These are phyloP conservation scores for Sporothrix humicola DNA, from an alignment of 2,329 filamentous ascomycete genomes.

Conservation along the genomic window DNA sequence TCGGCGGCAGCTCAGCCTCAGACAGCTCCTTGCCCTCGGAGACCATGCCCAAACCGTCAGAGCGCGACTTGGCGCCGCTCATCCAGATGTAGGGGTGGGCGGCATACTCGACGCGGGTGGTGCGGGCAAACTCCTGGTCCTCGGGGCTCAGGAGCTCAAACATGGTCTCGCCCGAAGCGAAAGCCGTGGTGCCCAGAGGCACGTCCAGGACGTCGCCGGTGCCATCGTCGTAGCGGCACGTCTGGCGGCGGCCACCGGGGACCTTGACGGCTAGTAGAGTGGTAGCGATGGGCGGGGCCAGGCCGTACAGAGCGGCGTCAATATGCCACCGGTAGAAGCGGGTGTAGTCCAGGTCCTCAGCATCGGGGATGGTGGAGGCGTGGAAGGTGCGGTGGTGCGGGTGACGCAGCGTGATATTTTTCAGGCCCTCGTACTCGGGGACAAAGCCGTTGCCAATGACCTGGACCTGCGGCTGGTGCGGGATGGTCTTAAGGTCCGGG, in stretches of 20 bases:
- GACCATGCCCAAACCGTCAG: slow-evolving; percentile 73
- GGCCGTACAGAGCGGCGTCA: slow-evolving; percentile 75
- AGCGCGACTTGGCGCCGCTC: slow-evolving; percentile 67
- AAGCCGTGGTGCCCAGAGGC: slow-evolving; percentile 76
- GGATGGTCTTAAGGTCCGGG: slow-evolving; percentile 79
- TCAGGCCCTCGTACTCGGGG: slow-evolving; percentile 71
- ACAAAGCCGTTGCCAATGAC: slow-evolving; percentile 79
- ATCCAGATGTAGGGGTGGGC: slow-evolving; percentile 86
- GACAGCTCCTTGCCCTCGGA: slow-evolving; percentile 62
- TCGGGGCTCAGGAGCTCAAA: slow-evolving; percentile 68
- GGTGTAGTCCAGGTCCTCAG: slow-evolving; percentile 57
- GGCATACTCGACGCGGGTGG: slow-evolving; percentile 74
- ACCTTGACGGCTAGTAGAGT: slow-evolving; percentile 76
- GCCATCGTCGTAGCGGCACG: slow-evolving; percentile 74
- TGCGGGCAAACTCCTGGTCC: slow-evolving; percentile 71
- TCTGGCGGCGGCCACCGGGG: slow-evolving; percentile 60
- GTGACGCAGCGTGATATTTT: slow-evolving; percentile 71
- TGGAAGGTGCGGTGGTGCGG: slow-evolving; percentile 82
- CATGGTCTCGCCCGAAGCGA: slow-evolving; percentile 73
- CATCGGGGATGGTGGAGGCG: slow-evolving; percentile 62
- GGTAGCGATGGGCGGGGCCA: slow-evolving; percentile 76
- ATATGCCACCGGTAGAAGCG: slow-evolving; percentile 81
- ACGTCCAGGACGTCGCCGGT: slow-evolving; percentile 70
- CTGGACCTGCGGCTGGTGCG: slow-evolving; percentile 79
- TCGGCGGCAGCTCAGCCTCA: slow-evolving; percentile 63